phyloP scores from a whole-genome alignment of 495 filamentous ascomycete genomes.

The Physcia stellaris region DNA sequence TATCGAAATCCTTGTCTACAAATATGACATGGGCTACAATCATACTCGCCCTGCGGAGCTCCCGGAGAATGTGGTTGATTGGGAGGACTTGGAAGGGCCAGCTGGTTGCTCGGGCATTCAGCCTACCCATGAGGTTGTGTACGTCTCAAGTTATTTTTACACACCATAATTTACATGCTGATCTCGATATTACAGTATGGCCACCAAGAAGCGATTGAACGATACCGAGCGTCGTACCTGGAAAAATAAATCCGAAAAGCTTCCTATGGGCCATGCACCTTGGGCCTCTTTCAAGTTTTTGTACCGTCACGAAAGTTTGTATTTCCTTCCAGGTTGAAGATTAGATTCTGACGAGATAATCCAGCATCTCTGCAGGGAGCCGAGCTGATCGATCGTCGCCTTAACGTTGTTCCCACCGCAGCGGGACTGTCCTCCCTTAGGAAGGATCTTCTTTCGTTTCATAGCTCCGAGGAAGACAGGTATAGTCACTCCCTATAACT shows the following conservation, averaged over 20 bases:
- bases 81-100: neutral
- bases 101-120: neutral
- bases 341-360: neutral
- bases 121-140: conserved; percentile 1
- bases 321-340: neutral
- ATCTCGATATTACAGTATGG: neutral
- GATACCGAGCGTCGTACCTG: neutral
- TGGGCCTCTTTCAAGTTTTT: conserved; percentile 4
- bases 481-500: no score
- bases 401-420: neutral
- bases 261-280: neutral
- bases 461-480: neutral
- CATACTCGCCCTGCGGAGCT: neutral
- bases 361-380: neutral
- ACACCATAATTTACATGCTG: neutral
- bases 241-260: neutral
- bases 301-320: conserved; percentile 2
- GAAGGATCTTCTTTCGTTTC: neutral
- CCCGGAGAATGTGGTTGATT: neutral
- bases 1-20: conserved; percentile 2
- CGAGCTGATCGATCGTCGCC: neutral
- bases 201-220: neutral
- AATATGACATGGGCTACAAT: neutral
- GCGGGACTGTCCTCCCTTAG: neutral
- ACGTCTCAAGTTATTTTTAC: neutral